phyloP scores from a whole-genome alignment of 2,329 filamentous ascomycete species.

The Scedosporium minutisporum region DNA sequence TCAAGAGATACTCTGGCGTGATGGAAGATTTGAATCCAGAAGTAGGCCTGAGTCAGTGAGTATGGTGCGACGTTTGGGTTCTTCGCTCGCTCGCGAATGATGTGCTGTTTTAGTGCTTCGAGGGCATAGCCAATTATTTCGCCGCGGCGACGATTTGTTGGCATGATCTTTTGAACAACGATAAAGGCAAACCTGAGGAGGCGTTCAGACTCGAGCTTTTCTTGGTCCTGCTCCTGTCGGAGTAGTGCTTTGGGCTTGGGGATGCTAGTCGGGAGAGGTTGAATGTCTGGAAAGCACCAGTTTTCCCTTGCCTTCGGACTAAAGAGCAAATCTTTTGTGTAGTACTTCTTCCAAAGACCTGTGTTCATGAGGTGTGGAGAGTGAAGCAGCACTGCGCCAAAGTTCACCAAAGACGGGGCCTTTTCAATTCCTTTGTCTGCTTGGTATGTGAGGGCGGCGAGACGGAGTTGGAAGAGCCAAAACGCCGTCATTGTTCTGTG shows the following conservation, averaged over 20 bases:
- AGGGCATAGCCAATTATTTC: slow-evolving; percentile 18
- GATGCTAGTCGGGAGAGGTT: slow-evolving; percentile 16
- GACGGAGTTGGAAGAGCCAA: slow-evolving; percentile 23
- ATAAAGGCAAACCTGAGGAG: slow-evolving; percentile 20
- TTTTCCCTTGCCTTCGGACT: slow-evolving; percentile 16
- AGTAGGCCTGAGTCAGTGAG: slow-evolving; percentile 23
- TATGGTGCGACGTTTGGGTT: slow-evolving; percentile 15
- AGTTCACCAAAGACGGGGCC: slow-evolving; percentile 12
- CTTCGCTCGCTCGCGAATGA: slow-evolving; percentile 13
- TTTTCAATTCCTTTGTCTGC: slow-evolving; percentile 3
- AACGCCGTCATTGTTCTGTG: slow-evolving; percentile 23
- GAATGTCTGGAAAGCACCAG: slow-evolving; percentile 21
- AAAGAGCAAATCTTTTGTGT: slow-evolving; percentile 22
- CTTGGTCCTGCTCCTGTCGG: background rate
- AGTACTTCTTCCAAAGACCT: slow-evolving; percentile 20
- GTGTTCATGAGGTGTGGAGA: slow-evolving; percentile 20
- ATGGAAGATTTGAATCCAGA: slow-evolving; percentile 20
- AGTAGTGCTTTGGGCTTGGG: background rate
- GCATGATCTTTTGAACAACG: slow-evolving; percentile 17
- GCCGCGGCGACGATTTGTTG: slow-evolving; percentile 12
- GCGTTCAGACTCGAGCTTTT: slow-evolving; percentile 11
- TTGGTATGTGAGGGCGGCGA: slow-evolving; percentile 18
- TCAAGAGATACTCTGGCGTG: slow-evolving; percentile 11
- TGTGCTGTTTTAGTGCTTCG: slow-evolving; percentile 14
- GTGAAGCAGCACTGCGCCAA: slow-evolving; percentile 15